phyloP scores from a whole-genome alignment of 208 protist genomes.

The Leishmania mexicana region DNA sequence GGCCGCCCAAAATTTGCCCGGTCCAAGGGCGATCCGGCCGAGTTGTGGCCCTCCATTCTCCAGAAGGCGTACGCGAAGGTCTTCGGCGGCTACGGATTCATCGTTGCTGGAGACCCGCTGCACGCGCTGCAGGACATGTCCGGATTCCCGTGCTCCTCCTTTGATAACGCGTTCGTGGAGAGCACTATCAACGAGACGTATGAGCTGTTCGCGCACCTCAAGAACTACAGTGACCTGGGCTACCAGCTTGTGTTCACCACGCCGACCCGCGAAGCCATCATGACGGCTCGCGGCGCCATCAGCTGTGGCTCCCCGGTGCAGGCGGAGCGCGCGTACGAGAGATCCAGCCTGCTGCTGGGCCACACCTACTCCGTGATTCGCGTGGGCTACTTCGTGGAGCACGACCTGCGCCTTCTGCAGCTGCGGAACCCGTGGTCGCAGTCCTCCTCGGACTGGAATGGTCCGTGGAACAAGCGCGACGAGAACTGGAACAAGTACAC shows the following conservation, averaged over 20 bases:
- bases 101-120: conserved; percentile 73
- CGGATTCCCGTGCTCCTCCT: conserved; percentile 70
- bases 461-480: conserved; percentile 66
- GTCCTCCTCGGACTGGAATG: conserved; percentile 42
- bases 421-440: conserved; percentile 74
- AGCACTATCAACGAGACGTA: conserved; percentile 41
- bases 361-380: conserved; percentile 74
- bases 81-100: conserved; percentile 79
- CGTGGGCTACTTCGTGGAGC: conserved; percentile 54
- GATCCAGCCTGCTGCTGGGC: conserved; percentile 50
- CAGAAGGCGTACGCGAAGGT: conserved; percentile 93
- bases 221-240: conserved; percentile 40
- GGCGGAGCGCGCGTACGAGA: conserved; percentile 58
- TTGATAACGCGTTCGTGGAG: conserved; percentile 70
- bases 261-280: conserved; percentile 60
- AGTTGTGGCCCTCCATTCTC: conserved; percentile 82
- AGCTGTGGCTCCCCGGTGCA: conserved; percentile 26
- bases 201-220: conserved; percentile 61
- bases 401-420: conserved; percentile 59
- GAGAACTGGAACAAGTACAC: conserved; percentile 65
- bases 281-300: conserved; percentile 39
- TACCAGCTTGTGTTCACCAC: conserved; percentile 70
- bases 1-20: conserved; percentile 69
- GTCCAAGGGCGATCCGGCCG: conserved; percentile 56
- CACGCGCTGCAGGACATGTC: conserved; percentile 81